Evolutionary conservation across 495 filamentous ascomycete species (phyloP), one percentile per base, ranked within the genome.

Genomic region (Apiosordaria backusii): DNA sequence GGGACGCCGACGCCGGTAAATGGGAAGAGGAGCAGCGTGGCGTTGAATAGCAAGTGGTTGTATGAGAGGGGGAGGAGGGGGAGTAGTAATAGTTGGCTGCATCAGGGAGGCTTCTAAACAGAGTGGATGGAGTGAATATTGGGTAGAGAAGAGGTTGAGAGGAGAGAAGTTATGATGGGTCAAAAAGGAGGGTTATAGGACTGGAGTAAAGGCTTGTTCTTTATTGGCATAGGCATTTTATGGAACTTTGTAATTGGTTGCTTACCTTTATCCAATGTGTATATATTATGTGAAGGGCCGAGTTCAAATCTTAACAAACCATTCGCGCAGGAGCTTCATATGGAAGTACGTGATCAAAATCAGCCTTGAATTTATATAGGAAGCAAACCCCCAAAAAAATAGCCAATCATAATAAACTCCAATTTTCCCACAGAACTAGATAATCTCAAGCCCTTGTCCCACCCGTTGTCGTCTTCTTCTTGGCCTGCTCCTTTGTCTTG

Each of bases 1-100:
- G 84, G 87, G 0, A 81, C 84, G 58, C 91, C 88, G 6, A 91
- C 87, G 57, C 92, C 88, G 53, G 84, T 87, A 5, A 72, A 81
- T 1, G 85, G 85, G 23, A 92, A 89, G 77, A 83, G 89, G 45
- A 85, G 85, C 25, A 90, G 84, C 61, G 82, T 97, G 50, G 83
- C 85, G 15, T 73, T 97, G 70, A 97, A 91, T 70, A 97, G 86
- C 76, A 92, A 90, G 78, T 99, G 93, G 94, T 77, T 97, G 52
- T 99, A 96, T 78, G 91, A 99, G 76, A 89, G 88, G 75, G 82
- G 81, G 23, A 82, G 86, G 68, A 76, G 77, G 66, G 72, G 64
- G 7, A 77, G 79, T 62, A 74, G 78, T 7, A 77, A 72, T 50
- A 72, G 68, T 16, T 79, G 78, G 75, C 64, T 77, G 66, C 72